Percentiles rank a stretch among this genome's conserved stretches.
Evolutionary conservation across 441 rosid species (phyloP).

Genomic region (Pelargonium cotyledonis): DNA sequence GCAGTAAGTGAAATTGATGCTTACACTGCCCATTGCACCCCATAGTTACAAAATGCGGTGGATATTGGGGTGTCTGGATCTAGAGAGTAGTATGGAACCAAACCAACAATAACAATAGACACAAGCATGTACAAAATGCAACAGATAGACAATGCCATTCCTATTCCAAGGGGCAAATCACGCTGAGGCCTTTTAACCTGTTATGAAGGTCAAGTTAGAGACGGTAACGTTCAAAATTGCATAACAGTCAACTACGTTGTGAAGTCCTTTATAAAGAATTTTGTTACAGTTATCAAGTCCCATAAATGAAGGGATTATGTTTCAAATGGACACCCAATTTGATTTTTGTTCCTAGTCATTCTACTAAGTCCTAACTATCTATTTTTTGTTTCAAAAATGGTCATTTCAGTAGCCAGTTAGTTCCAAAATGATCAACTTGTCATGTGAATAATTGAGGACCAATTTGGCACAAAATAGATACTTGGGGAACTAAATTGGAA

Average conservation of each 20-base stretch:
- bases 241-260: background rate
- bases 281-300: background rate
- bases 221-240: background rate
- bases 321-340: too few relatives aligned
- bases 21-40: slow-evolving; percentile 96
- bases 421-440: too few relatives aligned
- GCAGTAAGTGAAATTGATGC: slow-evolving; percentile 22
- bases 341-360: too few relatives aligned
- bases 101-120: slow-evolving; percentile 76
- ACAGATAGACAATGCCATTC: slow-evolving; percentile 62
- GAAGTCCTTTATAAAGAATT: background rate
- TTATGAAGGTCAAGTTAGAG: slow-evolving; percentile 2
- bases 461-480: too few relatives aligned
- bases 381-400: too few relatives aligned
- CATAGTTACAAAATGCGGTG: slow-evolving; percentile 75
- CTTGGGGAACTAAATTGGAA: too few relatives aligned
- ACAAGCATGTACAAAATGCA: slow-evolving; percentile 75
- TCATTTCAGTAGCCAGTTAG: too few relatives aligned
- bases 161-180: slow-evolving; percentile 83
- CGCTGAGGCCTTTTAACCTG: slow-evolving; percentile 76
- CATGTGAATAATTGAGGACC: too few relatives aligned
- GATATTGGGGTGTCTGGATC: slow-evolving; percentile 90
- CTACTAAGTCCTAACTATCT: too few relatives aligned
- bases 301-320: background rate
- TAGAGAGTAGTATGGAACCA: slow-evolving; percentile 72